These are phyloP conservation scores for Beta corolliflora DNA, from an alignment of 179 eudicot genomes.

Conservation along the genomic window DNA sequence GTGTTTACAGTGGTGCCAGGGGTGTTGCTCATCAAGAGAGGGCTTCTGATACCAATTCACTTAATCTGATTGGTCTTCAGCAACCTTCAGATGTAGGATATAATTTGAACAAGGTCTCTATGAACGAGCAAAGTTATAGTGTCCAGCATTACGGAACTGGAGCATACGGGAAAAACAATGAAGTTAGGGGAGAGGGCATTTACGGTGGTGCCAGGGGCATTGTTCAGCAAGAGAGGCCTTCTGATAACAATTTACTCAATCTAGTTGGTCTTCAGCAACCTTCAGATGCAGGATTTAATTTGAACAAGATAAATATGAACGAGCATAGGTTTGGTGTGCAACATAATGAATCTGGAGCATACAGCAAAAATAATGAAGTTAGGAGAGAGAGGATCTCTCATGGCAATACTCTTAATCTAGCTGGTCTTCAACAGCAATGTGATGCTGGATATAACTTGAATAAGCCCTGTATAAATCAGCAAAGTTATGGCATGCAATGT, in stretches of 20 bases:
- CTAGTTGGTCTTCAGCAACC: conserved; percentile 40
- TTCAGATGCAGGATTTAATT: conserved; percentile 35
- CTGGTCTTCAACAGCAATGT: conserved; percentile 33
- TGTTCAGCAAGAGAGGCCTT: conserved; percentile 38
- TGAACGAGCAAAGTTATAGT: conserved; percentile 34
- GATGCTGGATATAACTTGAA: conserved; percentile 38
- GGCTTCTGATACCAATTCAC: conserved; percentile 37
- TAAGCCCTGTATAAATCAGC: conserved; percentile 37
- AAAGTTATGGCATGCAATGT: conserved; percentile 47
- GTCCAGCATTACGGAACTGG: conserved; percentile 25
- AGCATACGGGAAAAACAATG: conserved; percentile 23
- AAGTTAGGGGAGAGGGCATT: conserved; percentile 30
- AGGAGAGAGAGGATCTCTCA: conserved; percentile 34
- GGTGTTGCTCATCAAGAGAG: conserved; percentile 40
- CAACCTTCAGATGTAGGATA: conserved; percentile 38
- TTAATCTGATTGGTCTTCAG: conserved; percentile 40
- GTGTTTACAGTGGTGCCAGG: conserved; percentile 36
- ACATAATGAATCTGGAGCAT: conserved; percentile 30
- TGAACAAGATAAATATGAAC: conserved; percentile 33
- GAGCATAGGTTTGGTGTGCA: conserved; percentile 37
- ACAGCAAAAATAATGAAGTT: conserved; percentile 26
- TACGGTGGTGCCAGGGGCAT: conserved; percentile 33
- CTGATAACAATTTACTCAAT: conserved; percentile 42
- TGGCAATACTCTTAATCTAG: conserved; percentile 32
- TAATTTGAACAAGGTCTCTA: conserved; percentile 37